Conservation (phyloP, 495 filamentous ascomycete genomes). For the Penicillium desertorum region DNA sequence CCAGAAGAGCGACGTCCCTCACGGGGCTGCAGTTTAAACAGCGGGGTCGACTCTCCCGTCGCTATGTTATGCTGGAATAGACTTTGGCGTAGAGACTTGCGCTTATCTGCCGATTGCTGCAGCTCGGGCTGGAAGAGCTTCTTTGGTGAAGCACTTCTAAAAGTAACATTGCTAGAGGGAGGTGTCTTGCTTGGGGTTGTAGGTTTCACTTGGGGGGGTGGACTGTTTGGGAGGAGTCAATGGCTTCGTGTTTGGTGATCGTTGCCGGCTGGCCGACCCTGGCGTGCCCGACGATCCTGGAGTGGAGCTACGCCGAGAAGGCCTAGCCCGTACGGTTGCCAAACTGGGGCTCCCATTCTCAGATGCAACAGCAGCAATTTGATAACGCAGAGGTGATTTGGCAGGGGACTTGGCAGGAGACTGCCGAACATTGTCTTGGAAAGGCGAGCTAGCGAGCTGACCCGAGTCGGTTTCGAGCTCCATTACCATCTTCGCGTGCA, state of each 20-base stretch:
- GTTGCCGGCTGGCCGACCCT: slow-evolving; percentile 34
- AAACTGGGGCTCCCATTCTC: slow-evolving; percentile 62
- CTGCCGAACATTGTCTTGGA: slow-evolving; percentile 41
- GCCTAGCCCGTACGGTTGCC: slow-evolving; percentile 53
- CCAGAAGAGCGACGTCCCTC: slow-evolving; percentile 65
- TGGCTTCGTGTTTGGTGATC: slow-evolving; percentile 46
- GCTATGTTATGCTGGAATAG: slow-evolving; percentile 59
- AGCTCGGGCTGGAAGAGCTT: slow-evolving; percentile 53
- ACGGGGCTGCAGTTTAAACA: slow-evolving; percentile 63
- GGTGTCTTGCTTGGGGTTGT: slow-evolving; percentile 55
- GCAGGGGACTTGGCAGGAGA: slow-evolving; percentile 32
- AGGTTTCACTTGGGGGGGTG: slow-evolving; percentile 53
- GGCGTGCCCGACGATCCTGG: slow-evolving; percentile 46
- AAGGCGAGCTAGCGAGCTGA: slow-evolving; percentile 55
- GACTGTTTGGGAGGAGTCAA: slow-evolving; percentile 50
- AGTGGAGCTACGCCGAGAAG: slow-evolving; percentile 51
- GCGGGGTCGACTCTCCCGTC: slow-evolving; percentile 61
- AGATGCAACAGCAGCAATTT: slow-evolving; percentile 49
- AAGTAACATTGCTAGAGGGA: slow-evolving; percentile 45
- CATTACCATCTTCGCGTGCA: slow-evolving; percentile 57
- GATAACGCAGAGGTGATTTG: slow-evolving; percentile 32
- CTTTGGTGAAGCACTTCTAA: slow-evolving; percentile 54
- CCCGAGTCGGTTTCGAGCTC: slow-evolving; percentile 58
- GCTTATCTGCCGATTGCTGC: slow-evolving; percentile 40
- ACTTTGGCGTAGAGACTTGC: slow-evolving; percentile 41